Evolutionary conservation across 1,139 yeast genomes (phyloP), one percentile per base, ranked within the genome.

Genomic region (Schizosaccharomyces versatilis): DNA sequence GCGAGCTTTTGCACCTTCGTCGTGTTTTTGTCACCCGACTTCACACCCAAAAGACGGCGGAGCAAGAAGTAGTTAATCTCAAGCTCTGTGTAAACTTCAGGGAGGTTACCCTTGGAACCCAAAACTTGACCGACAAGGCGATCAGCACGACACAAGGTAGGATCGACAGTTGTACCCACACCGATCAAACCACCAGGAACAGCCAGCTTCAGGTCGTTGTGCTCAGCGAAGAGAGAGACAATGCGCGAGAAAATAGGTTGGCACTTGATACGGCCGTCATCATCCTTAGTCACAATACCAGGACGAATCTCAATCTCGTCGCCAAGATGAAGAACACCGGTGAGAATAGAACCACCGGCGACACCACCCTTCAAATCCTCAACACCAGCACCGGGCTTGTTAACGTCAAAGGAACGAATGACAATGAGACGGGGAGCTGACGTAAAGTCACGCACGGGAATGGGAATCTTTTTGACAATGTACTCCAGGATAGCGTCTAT

Each of bases 161-260:
- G 99, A 70, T 93, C 98, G 62, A 93, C 95, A 71, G 85, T 84
- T 57, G 98, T 90, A 73, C 99, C 99, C 57, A 93, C 97, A 78
- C 99, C 99, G 65, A 93, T 93, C 68, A 93, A 78, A 62, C 99
- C 99, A 79, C 99, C 99, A 53, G 99, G 99, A 65, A 93, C 98
- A 55, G 99, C 99, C 66, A 90, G 93, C 69, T 90, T 90, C 71
- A 93, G 79, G 69, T 88, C 96, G 66, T 93, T 93, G 71, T 90
- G 88, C 71, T 93, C 99, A 57, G 99, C 98, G 68, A 88, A 88
- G 62, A 93, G 75, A 19, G 97, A 83, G 54, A 85, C 90, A 66
- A 93, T 86, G 65, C 85, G 81, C 57, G 97, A 86, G 72, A 84
- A 84, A 66, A 93, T 90, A 53, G 98, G 96, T 68, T 81, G 83